Percentiles rank a stretch among this genome's conserved stretches.
Conservation (phyloP, 179 eudicot genomes). For the Spinacia oleracea region DNA sequence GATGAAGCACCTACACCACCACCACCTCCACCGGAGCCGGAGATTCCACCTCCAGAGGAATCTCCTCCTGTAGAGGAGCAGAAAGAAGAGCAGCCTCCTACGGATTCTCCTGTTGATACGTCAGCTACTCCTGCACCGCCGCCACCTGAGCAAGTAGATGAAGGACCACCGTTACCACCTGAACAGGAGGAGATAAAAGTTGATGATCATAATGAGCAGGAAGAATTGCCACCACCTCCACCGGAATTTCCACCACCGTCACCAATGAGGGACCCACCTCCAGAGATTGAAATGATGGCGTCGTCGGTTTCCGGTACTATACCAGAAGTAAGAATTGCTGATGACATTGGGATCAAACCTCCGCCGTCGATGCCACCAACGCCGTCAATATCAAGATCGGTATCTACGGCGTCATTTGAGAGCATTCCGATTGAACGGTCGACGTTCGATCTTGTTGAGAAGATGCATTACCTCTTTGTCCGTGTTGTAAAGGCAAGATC, state of each 20-base stretch:
- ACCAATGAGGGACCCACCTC: constrained; percentile 18
- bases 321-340: constrained; percentile 45
- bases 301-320: constrained; percentile 38
- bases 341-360: constrained; percentile 41
- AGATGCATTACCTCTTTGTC: constrained; percentile 94
- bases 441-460: constrained; percentile 82
- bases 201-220: background rate
- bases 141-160: background rate
- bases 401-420: constrained; percentile 59
- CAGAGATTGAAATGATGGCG: constrained; percentile 39
- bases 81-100: constrained; percentile 24
- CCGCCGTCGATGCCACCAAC: constrained; percentile 32
- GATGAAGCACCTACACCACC: constrained; percentile 46
- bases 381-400: constrained; percentile 45
- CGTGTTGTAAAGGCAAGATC: constrained; percentile 78
- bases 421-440: constrained; percentile 55
- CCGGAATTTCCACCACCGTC: background rate
- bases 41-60: background rate
- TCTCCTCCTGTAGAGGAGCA: constrained; percentile 23
- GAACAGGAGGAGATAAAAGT: background rate
- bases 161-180: constrained; percentile 18
- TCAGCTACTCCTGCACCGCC: constrained; percentile 28
- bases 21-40: constrained; percentile 22
- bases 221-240: background rate
- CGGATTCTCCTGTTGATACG: constrained; percentile 32